Evolutionary conservation across 2,329 filamentous ascomycete species (phyloP).

Genomic region (Fusarium nisikadoi): DNA sequence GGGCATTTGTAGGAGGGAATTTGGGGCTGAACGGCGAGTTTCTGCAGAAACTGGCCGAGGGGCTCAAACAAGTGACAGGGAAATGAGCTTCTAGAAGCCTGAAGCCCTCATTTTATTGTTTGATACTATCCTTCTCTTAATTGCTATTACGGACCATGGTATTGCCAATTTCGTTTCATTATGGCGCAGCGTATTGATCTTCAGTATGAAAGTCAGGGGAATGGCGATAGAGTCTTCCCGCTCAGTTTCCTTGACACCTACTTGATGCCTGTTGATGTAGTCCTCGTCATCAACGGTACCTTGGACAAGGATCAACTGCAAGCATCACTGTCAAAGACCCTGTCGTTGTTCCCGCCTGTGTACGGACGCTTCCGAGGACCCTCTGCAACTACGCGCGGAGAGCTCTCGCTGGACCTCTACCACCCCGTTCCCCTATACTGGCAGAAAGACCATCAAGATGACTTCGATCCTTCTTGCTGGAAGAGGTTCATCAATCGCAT

Average conservation of each 20-base stretch:
- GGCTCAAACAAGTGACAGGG: neutral
- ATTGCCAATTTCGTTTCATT: neutral
- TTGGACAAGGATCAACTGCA: neutral
- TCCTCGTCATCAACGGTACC: neutral
- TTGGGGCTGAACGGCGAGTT: conserved; percentile 1
- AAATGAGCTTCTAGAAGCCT: neutral
- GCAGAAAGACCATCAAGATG: neutral
- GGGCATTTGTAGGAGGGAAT: neutral
- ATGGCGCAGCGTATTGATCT: neutral
- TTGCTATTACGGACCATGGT: no score
- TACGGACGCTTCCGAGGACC: neutral
- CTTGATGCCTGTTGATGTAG: neutral
- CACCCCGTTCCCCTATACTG: neutral
- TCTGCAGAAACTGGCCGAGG: neutral
- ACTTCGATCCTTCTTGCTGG: neutral
- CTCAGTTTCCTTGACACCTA: neutral
- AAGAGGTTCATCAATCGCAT: neutral
- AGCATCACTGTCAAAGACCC: neutral
- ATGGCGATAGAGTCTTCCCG: neutral
- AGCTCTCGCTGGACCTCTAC: neutral
- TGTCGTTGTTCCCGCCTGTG: neutral
- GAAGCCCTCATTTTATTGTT: neutral
- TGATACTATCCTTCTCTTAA: no score
- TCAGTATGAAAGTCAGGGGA: neutral
- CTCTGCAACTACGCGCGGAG: neutral